A percentile compares a stretch with the other conserved stretches of the same genome.
phyloP scores from a whole-genome alignment of 768 basidiomycete species.

The Coprinellus aureogranulatus region DNA sequence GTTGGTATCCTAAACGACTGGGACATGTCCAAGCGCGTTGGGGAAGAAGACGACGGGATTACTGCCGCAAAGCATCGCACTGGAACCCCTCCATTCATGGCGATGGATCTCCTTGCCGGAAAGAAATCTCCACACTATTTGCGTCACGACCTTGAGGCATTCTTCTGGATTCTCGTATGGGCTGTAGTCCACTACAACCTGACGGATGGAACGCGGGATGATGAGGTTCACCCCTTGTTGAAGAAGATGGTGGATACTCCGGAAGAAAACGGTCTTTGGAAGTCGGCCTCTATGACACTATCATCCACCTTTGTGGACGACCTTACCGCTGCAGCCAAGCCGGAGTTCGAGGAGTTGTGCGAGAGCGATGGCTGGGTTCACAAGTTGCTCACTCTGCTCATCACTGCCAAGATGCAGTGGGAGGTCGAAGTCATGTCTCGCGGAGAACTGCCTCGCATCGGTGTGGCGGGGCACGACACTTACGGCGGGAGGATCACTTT shows the following conservation, averaged over 20 bases:
- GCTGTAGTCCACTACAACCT: conserved; percentile 13
- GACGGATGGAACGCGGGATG: not conserved
- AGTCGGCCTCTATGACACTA: not conserved
- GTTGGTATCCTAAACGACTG: conserved; percentile 28
- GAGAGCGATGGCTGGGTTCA: not conserved
- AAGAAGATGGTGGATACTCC: not conserved
- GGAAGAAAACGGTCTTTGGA: not conserved
- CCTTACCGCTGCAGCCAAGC: not conserved
- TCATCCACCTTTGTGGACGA: too few species aligned
- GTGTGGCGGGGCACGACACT: too few species aligned
- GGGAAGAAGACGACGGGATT: not conserved
- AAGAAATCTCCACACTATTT: conserved; percentile 8
- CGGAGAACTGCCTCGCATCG: too few species aligned
- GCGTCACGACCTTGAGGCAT: conserved; percentile 24
- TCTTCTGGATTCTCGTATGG: conserved; percentile 21
- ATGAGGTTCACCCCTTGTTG: not conserved
- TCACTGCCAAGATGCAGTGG: too few species aligned
- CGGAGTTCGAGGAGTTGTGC: not conserved
- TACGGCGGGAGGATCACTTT: too few species aligned
- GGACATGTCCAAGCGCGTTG: conserved; percentile 18
- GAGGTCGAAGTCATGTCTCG: too few species aligned
- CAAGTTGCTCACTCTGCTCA: too few species aligned
- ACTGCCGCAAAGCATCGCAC: conserved; percentile 14
- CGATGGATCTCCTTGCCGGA: conserved; percentile 19
- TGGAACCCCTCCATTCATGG: conserved; percentile 30